Base-by-base conservation (phyloP, 495 filamentous ascomycete genomes). In the Sordaria brevicollis region DNA sequence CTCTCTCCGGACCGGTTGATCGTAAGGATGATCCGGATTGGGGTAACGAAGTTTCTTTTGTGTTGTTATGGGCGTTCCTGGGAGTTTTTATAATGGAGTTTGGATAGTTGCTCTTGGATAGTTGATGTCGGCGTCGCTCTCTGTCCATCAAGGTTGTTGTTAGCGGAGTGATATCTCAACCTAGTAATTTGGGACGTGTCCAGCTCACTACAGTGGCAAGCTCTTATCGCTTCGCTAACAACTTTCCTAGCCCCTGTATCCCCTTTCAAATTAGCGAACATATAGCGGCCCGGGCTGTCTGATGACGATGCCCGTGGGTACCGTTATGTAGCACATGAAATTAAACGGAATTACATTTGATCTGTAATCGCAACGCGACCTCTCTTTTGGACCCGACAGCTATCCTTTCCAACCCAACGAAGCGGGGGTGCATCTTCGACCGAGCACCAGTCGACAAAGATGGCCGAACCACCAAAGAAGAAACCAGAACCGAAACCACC, bases 401-500 rank as follows among this genome's bases (percentile, higher is more conserved):
- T 57, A 21, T 4, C 43, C 9, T 57, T 57, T 6, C 0, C 17
- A 17, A 1, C 13, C 49, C n/a, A n/a, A 31, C 21, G 21, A 8
- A 15, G 11, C 39, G 5, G 19, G 29, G 21, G 49, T 2, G 49
- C 25, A 62, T 62, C 3, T 1, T 62, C 25, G n/a, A 62, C 25
- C 49, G 49, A 7, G 5, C 41, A 35, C 25, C 65, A 33, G 37
- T 10, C 34, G 11, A 37, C 38, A 35, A 39, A 17, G 67, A 72
- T 35, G 68, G 35, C 35, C 69, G 49, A 29, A 13, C 54, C 31
- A 21, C 4, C 37, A n/a, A 34, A 17, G 1, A 35, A 49, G 39
- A 70, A 35, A 69, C 37, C 67, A 67, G 36, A 68, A 68, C 66
- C 35, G 5, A 68, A 35, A 21, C 66, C 68, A 11, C 71, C 71